Evolutionary conservation across 805 yeast genomes (phyloP), one percentile per base, ranked within the genome.

Genomic region (Komagataella kurtzmanii): DNA sequence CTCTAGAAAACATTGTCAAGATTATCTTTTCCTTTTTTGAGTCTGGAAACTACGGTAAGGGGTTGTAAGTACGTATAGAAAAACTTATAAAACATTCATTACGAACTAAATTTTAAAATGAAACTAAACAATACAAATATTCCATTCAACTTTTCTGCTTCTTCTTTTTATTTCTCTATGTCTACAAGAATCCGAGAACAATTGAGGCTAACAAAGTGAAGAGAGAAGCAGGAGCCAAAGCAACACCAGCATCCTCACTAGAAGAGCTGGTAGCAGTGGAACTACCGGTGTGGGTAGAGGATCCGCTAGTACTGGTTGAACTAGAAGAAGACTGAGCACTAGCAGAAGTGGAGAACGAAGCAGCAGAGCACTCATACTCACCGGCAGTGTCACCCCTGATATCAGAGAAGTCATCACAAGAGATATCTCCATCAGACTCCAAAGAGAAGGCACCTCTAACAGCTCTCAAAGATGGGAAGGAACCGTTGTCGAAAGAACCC

Each of bases 401-500:
- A 52, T 69, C 62, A 68, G 85, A 78, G 75, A 90, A 88, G 52
- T 76, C 73, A 56, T 75, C 67, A 81, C 99, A 93, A 72, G 88
- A 81, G 71, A 88, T 81, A 63, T 85, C 83, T 66, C 87, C 85
- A 46, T 65, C 59, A 55, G 96, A 77, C 66, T 83, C 84, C 65
- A 93, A 76, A 64, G 73, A 72, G 72, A 90, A 95, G 70, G 96
- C 97, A 80, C 99, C 99, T 67, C 80, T 80, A 62, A 93, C 96
- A 63, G 84, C 79, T 61, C 70, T 74, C 68, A 93, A 80, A 43
- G 79, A 63, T 58, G 83, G 80, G 67, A 93, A 79, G 55, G 88
- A 72, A 65, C 93, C 93, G 64, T 81, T 78, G 67, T 81, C 75
- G 72, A 88, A 88, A 70, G 77, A 73, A 76, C 99, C 99, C 58